Evolutionary conservation across 2,329 filamentous ascomycete genomes (phyloP).

Genomic region (Massarina eburnea): DNA sequence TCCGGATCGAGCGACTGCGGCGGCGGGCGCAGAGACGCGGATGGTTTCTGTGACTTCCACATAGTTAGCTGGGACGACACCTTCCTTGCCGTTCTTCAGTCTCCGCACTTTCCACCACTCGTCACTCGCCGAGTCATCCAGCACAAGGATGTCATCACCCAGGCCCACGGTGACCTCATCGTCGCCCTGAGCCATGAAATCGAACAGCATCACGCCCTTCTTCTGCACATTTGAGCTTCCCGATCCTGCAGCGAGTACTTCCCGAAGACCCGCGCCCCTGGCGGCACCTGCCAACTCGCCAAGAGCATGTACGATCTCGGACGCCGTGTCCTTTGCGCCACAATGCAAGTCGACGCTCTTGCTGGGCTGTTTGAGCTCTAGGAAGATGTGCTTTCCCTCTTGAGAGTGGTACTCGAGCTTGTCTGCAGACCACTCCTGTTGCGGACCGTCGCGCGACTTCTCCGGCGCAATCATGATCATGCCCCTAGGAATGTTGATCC

Average conservation of each 20-base stretch:
- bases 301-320: slow-evolving; percentile 85
- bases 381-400: slow-evolving; percentile 95
- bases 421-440: slow-evolving; percentile 91
- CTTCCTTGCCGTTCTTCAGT: slow-evolving; percentile 88
- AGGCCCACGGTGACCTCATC: slow-evolving; percentile 92
- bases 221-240: slow-evolving; percentile 65
- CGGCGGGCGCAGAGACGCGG: slow-evolving; percentile 52
- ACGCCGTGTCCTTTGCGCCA: slow-evolving; percentile 92
- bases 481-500: slow-evolving; percentile 87
- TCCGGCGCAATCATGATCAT: slow-evolving; percentile 90
- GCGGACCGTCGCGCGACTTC: slow-evolving; percentile 76
- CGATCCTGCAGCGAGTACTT: slow-evolving; percentile 80
- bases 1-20: slow-evolving; percentile 53
- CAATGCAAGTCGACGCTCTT: slow-evolving; percentile 97
- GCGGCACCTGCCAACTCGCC: slow-evolving; percentile 87
- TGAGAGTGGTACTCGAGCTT: slow-evolving; percentile 97
- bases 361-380: slow-evolving; percentile 88
- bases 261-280: slow-evolving; percentile 77
- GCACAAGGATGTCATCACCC: slow-evolving; percentile 85
- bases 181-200: slow-evolving; percentile 94
- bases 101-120: slow-evolving; percentile 98
- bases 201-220: slow-evolving; percentile 85
- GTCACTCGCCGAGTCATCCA: slow-evolving; percentile 90
- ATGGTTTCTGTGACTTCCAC: slow-evolving; percentile 80
- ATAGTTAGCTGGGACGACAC: slow-evolving; percentile 95